Percentiles rank a stretch among this genome's conserved stretches.
phyloP scores from a whole-genome alignment of 2,329 filamentous ascomycete species.

The Aspergillus oerlinghausenensis region DNA sequence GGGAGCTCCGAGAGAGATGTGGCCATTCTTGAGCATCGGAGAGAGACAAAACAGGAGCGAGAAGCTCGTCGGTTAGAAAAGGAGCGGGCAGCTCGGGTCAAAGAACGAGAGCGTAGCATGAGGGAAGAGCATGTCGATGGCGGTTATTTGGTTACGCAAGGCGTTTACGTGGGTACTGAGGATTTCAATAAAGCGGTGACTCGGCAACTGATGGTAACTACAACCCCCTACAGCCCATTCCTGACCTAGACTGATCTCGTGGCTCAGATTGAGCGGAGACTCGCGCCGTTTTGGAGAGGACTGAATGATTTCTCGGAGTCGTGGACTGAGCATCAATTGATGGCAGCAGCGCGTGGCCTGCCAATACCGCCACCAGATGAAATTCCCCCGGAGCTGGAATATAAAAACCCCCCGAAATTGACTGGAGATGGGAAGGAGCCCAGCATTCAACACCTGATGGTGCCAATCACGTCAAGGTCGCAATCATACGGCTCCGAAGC shows the following conservation, averaged over 20 bases:
- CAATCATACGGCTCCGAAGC: conserved; percentile 74
- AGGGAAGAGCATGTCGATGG: conserved; percentile 90
- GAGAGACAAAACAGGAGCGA: conserved; percentile 86
- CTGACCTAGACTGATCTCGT: conserved; percentile 16
- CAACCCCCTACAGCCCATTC: not conserved
- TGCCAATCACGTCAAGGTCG: conserved; percentile 73
- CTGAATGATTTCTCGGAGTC: conserved; percentile 81
- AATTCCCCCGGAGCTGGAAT: conserved; percentile 64
- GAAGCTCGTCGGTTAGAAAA: conserved; percentile 81
- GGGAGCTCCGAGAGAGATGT: conserved; percentile 47
- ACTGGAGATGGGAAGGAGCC: conserved; percentile 41
- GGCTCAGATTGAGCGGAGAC: conserved; percentile 78
- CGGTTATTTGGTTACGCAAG: conserved; percentile 88
- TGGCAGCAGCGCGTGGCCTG: conserved; percentile 80
- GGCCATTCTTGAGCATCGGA: conserved; percentile 55
- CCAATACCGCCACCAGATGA: conserved; percentile 80
- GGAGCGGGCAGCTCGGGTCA: conserved; percentile 68
- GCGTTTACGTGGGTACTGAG: conserved; percentile 85
- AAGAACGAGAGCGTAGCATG: conserved; percentile 87
- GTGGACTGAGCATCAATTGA: conserved; percentile 94
- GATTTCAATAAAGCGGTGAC: conserved; percentile 89
- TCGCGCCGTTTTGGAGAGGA: conserved; percentile 95
- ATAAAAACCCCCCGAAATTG: conserved; percentile 48
- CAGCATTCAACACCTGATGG: conserved; percentile 67
- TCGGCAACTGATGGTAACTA: conserved; percentile 77